These are phyloP conservation scores for Neopestalotiopsis sp. DNA, from an alignment of 2,329 filamentous ascomycete species.

Conservation along the genomic window DNA sequence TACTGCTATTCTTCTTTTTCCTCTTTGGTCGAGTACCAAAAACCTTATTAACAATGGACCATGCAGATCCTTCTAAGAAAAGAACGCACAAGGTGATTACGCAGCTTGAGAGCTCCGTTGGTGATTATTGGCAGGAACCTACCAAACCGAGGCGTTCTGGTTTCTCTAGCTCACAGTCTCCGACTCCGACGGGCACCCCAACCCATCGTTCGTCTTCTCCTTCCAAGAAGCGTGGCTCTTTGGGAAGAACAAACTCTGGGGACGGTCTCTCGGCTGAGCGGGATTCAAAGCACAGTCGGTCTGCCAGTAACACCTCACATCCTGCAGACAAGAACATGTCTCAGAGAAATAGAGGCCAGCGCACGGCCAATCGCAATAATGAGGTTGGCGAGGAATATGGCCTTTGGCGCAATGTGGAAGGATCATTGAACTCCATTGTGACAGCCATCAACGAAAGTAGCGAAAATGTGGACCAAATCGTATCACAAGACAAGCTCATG, in stretches of 20 bases:
- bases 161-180: not conserved
- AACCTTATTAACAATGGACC: conserved; percentile 4
- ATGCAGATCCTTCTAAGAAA: not conserved
- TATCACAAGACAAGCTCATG: conserved; percentile 45
- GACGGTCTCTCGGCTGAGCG: not conserved
- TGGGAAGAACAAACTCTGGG: not conserved
- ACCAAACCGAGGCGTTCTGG: not conserved
- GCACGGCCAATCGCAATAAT: conserved; percentile 42
- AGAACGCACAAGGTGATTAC: not conserved
- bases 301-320: not conserved
- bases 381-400: conserved; percentile 46
- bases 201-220: not conserved
- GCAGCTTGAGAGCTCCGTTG: not conserved
- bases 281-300: not conserved
- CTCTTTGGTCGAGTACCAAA: not conserved
- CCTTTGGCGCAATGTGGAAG: conserved; percentile 46
- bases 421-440: conserved; percentile 40
- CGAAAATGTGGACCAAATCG: conserved; percentile 41
- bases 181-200: not conserved
- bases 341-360: conserved; percentile 34
- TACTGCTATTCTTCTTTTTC: not conserved
- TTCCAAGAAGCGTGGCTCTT: not conserved
- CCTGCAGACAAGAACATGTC: conserved; percentile 33
- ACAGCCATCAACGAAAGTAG: conserved; percentile 46
- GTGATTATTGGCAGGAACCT: not conserved